Evolutionary conservation across 495 filamentous ascomycete genomes (phyloP).

Genomic region (Letharia lupina): DNA sequence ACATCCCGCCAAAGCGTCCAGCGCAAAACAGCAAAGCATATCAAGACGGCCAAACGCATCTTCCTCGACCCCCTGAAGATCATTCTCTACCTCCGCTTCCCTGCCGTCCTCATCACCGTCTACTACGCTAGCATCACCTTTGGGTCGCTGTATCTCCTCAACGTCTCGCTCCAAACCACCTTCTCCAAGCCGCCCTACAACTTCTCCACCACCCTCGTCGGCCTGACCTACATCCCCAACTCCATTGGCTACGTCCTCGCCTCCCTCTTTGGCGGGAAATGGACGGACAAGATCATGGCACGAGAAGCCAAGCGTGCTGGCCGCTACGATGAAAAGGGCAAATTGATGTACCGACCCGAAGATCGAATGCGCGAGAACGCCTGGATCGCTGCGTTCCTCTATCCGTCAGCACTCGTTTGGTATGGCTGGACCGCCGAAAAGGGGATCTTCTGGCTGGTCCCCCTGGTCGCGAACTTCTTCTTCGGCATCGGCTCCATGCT

Average conservation of each 20-base stretch:
- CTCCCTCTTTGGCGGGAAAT: constrained; percentile 67
- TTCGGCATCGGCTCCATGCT: constrained; percentile 88
- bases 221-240: constrained; percentile 73
- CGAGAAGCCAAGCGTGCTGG: constrained; percentile 65
- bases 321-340: constrained; percentile 61
- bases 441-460: constrained; percentile 50
- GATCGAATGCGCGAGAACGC: constrained; percentile 89
- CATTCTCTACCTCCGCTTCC: constrained; percentile 69
- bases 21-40: constrained; percentile 43
- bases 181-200: constrained; percentile 69
- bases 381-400: constrained; percentile 68
- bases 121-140: constrained; percentile 79
- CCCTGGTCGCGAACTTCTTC: constrained; percentile 76
- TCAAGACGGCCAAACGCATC: constrained; percentile 50
- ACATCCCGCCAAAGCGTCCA: constrained; percentile 51
- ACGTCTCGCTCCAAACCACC: constrained; percentile 70
- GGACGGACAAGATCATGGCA: constrained; percentile 87
- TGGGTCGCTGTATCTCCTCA: constrained; percentile 73
- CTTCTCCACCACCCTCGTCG: constrained; percentile 62
- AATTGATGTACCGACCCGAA: constrained; percentile 66
- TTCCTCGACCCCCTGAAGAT: constrained; percentile 76
- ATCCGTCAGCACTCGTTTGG: constrained; percentile 58
- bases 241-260: constrained; percentile 71
- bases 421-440: constrained; percentile 58
- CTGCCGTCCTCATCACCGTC: constrained; percentile 71